phyloP scores from a whole-genome alignment of 306 rosid genomes.

The Prunus mira region DNA sequence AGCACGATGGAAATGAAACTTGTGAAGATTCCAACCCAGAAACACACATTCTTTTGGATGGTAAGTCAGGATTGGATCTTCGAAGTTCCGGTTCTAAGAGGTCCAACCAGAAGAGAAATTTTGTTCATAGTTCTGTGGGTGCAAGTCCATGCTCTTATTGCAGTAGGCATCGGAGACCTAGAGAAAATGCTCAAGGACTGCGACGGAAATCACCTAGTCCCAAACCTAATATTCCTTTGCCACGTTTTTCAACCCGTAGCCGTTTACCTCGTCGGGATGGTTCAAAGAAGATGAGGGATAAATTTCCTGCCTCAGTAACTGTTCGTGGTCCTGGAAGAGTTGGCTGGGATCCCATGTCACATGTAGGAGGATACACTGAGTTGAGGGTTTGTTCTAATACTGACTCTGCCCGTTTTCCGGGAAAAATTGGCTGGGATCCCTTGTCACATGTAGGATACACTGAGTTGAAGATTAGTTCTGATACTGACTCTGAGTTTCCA shows the following conservation, averaged over 20 bases:
- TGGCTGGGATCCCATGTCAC: slow-evolving; percentile 30
- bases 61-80: slow-evolving; percentile 46
- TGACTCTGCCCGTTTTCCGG: slow-evolving; percentile 41
- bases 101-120: slow-evolving; percentile 28
- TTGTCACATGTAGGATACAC: slow-evolving; percentile 48
- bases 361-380: slow-evolving; percentile 50
- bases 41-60: slow-evolving; percentile 41
- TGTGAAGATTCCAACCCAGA: slow-evolving; percentile 54
- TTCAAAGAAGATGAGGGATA: slow-evolving; percentile 47
- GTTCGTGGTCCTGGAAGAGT: slow-evolving; percentile 25
- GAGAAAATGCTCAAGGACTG: slow-evolving; percentile 36
- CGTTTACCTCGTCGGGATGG: slow-evolving; percentile 34
- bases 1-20: slow-evolving; percentile 53
- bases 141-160: slow-evolving; percentile 53
- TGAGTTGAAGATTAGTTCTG: slow-evolving; percentile 58
- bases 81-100: slow-evolving; percentile 40
- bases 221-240: slow-evolving; percentile 55
- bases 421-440: slow-evolving; percentile 25
- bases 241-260: slow-evolving; percentile 39
- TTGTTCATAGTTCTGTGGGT: slow-evolving; percentile 27
- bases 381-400: slow-evolving; percentile 61
- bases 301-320: slow-evolving; percentile 33
- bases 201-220: slow-evolving; percentile 39
- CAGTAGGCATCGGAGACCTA: slow-evolving; percentile 46
- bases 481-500: slow-evolving; percentile 62